Conservation (phyloP, 768 basidiomycete species). For the Leccinum boreale region DNA sequence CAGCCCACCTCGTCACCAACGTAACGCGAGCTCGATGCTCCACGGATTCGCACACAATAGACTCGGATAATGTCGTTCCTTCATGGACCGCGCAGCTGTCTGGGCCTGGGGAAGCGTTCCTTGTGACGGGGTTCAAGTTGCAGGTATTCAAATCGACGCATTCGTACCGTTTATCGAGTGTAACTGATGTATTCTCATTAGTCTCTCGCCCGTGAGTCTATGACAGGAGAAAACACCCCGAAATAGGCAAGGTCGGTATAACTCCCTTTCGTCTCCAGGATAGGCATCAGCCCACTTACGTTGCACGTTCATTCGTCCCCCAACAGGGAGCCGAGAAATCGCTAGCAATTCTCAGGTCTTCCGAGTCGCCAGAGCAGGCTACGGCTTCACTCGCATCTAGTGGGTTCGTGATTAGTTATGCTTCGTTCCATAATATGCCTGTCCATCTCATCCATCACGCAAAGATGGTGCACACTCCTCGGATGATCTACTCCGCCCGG, state of each 20-base stretch:
- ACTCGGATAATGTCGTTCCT: too few species aligned
- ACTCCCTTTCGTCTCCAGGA: neutral
- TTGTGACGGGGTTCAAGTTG: conserved; percentile 25
- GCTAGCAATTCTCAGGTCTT: conserved; percentile 69
- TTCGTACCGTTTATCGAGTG: neutral
- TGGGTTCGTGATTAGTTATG: conserved; percentile 34
- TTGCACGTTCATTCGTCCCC: neutral
- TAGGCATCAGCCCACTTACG: conserved; percentile 6
- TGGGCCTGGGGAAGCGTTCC: too few species aligned
- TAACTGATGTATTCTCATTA: conserved; percentile 26
- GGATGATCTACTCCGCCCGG: conserved; percentile 79
- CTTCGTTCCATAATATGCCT: neutral
- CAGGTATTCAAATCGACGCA: conserved; percentile 43
- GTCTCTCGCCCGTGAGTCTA: conserved; percentile 85
- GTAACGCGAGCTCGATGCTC: too few species aligned
- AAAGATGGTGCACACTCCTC: conserved; percentile 75
- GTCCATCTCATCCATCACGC: neutral
- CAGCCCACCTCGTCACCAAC: too few species aligned
- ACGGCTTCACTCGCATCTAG: conserved; percentile 68
- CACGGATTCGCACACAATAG: too few species aligned
- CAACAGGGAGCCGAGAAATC: conserved; percentile 84
- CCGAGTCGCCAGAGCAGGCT: conserved; percentile 64
- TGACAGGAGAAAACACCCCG: conserved; percentile 74
- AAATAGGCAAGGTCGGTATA: conserved; percentile 81
- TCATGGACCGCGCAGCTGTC: too few species aligned